Evolutionary conservation across 768 basidiomycete species (phyloP), one percentile per base, ranked within the genome.

Genomic region (Leccinum fibrillosum): DNA sequence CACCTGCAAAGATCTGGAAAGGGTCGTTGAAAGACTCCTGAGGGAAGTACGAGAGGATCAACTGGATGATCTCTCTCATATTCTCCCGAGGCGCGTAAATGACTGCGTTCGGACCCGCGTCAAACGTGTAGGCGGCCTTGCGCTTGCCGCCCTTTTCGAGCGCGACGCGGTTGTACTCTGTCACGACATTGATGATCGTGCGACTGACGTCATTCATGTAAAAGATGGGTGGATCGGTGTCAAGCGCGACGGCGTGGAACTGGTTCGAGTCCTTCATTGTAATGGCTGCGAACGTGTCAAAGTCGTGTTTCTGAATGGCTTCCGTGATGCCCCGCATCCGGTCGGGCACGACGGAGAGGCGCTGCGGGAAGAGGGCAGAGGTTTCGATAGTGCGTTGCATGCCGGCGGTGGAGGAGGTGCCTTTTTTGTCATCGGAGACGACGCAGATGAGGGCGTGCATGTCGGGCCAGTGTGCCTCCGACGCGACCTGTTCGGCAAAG

Each of bases 351-450:
- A 97, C 83, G 58, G 86, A 77, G 78, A 98, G 92, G 62, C 97
- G 91, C 68, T 96, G 89, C 68, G 93, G 85, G 54, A 99, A 83
- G 52, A 98, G 82, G 0, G 84, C 53, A 0, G 92, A 94, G 0
- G 97, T 98, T 69, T 94, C 89, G 65, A 98, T 94, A 28, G 95
- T 97, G 68, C 90, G 85, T 73, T 99, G 97, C 97, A 99, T 99
- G 61, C 97, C 97, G 37, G 87, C 84, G 1, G 97, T 98, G 50
- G 90, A 93, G 30, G 88, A 88, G 3, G 95, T 98, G 60, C 92
- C 94, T 75, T 99, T 98, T 76, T 99, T 99, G 75, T 86, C 88
- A 73, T 96, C 94, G 35, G 85, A 89, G 47, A 98, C 96, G 69
- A 99, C 91, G 69, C 94, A 96, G 76, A 99, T 97, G 68, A 99